Conservation (phyloP, 257 asterid genomes). For the Capsicum chinense region DNA sequence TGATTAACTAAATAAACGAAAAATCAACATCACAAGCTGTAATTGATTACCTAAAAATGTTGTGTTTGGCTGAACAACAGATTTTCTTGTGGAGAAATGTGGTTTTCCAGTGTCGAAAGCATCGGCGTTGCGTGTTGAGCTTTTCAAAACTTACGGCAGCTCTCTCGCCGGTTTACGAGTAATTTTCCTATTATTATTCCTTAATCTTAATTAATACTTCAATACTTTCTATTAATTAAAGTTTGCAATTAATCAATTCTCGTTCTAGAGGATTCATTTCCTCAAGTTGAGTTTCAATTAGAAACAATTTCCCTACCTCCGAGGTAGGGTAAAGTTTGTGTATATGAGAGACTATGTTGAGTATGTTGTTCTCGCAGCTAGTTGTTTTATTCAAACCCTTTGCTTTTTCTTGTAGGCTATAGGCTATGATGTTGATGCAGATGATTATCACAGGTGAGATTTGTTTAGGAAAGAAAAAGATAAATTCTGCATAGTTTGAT, state of each 20-base stretch:
- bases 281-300: too few species aligned
- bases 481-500: neutral
- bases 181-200: conserved; percentile 28
- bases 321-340: too few species aligned
- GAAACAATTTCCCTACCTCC: too few species aligned
- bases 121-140: conserved; percentile 64
- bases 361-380: neutral
- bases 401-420: conserved; percentile 52
- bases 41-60: neutral
- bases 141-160: conserved; percentile 84
- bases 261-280: neutral
- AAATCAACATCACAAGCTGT: neutral
- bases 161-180: conserved; percentile 92
- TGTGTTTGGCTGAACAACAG: conserved; percentile 37
- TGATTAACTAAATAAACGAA: neutral
- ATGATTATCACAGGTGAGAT: conserved; percentile 81
- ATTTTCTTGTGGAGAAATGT: conserved; percentile 66
- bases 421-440: conserved; percentile 75
- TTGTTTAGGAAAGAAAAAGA: neutral
- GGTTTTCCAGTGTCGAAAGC: conserved; percentile 71
- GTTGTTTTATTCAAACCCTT: neutral
- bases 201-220: neutral
- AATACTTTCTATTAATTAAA: neutral
- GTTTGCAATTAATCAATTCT: neutral
- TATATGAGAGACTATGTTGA: too few species aligned